Conservation (phyloP, 495 filamentous ascomycete genomes). For the Lasiosphaeria miniovina region DNA sequence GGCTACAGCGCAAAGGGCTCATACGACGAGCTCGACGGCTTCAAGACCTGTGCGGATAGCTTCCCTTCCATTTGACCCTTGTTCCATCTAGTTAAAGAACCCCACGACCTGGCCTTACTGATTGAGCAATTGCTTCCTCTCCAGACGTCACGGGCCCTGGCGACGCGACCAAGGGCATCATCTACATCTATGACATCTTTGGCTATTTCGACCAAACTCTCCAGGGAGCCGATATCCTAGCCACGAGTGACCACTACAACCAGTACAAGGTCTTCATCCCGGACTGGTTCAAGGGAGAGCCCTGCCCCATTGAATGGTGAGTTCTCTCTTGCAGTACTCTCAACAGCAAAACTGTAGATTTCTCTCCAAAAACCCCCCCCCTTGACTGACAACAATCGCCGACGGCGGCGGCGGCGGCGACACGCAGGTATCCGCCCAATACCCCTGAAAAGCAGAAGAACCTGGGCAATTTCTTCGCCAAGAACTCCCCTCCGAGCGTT, state of each 20-base stretch:
- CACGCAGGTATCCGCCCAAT: constrained; percentile 64
- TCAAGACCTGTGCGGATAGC: constrained; percentile 59
- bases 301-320: constrained; percentile 53
- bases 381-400: not conserved
- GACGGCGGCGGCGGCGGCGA: not conserved
- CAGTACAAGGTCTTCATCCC: constrained; percentile 66
- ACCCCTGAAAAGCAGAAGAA: constrained; percentile 75
- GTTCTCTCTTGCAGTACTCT: constrained; percentile 1
- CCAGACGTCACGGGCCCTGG: constrained; percentile 61
- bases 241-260: constrained; percentile 50
- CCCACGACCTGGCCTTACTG: not conserved
- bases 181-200: constrained; percentile 71
- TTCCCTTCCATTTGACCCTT: not conserved
- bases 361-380: not conserved
- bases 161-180: constrained; percentile 55
- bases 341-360: not conserved
- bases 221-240: constrained; percentile 69
- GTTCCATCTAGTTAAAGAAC: not conserved
- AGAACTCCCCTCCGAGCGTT: constrained; percentile 58
- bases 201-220: constrained; percentile 67
- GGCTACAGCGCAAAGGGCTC: constrained; percentile 64
- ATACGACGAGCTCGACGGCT: constrained; percentile 59
- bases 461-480: constrained; percentile 74
- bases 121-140: not conserved
- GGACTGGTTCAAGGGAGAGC: constrained; percentile 64